A percentile compares a stretch with the other conserved stretches of the same genome.
These are phyloP conservation scores for Backusella mclennaniae DNA, from an alignment of 192 early-diverging fungal genomes.

Conservation along the genomic window DNA sequence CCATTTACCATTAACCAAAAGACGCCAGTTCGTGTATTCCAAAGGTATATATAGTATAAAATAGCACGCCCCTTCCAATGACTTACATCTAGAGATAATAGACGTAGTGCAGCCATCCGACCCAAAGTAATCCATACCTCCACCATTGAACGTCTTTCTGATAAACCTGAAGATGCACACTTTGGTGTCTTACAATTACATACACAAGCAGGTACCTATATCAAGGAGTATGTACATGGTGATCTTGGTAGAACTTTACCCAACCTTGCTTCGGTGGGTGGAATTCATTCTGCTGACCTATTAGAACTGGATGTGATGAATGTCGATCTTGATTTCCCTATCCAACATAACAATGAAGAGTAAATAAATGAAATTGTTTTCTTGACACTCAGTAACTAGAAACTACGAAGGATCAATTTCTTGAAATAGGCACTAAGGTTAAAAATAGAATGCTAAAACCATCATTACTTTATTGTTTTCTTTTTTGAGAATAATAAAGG, in stretches of 20 bases:
- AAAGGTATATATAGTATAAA: slow-evolving; percentile 43
- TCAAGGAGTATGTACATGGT: slow-evolving; percentile 97
- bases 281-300: slow-evolving; percentile 62
- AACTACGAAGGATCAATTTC: too few species aligned
- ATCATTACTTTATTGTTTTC: slow-evolving; percentile 1
- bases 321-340: slow-evolving; percentile 87
- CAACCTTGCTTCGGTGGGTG: slow-evolving; percentile 61
- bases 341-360: slow-evolving; percentile 45
- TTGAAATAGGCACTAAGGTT: too few species aligned
- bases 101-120: slow-evolving; percentile 17
- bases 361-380: neutral
- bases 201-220: slow-evolving; percentile 88
- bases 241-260: slow-evolving; percentile 86
- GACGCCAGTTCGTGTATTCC: slow-evolving; percentile 73
- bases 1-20: slow-evolving; percentile 60
- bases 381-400: too few species aligned
- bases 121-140: slow-evolving; percentile 16
- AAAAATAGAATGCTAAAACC: too few species aligned
- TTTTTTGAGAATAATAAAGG: slow-evolving; percentile 14
- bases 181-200: slow-evolving; percentile 66
- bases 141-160: neutral
- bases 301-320: slow-evolving; percentile 83
- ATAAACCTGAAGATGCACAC: slow-evolving; percentile 15
- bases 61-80: too few species aligned
- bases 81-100: neutral